phyloP scores from a whole-genome alignment of 2,329 filamentous ascomycete genomes.

The Venturia carpophila region DNA sequence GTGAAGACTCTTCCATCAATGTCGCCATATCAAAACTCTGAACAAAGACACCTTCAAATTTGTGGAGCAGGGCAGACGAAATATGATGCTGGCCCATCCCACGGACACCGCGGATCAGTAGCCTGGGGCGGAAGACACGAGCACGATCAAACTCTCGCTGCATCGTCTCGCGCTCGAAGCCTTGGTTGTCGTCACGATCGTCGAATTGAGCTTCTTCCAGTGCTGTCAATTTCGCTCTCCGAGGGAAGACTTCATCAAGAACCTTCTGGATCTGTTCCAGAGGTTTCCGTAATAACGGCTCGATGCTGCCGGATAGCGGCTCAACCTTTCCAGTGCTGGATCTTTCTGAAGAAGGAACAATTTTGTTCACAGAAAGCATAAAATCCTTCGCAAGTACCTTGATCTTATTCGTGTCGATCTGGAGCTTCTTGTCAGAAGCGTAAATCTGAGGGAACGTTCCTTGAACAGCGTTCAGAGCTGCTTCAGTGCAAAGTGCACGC shows the following conservation, averaged over 20 bases:
- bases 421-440: slow-evolving; percentile 75
- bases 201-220: slow-evolving; percentile 93
- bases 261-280: slow-evolving; percentile 60
- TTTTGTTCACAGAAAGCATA: slow-evolving; percentile 93
- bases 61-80: slow-evolving; percentile 73
- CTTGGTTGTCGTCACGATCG: slow-evolving; percentile 70
- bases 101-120: slow-evolving; percentile 70
- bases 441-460: slow-evolving; percentile 96
- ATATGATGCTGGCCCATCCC: slow-evolving; percentile 96
- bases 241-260: slow-evolving; percentile 71
- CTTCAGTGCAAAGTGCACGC: slow-evolving; percentile 89
- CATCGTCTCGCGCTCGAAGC: slow-evolving; percentile 76
- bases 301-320: slow-evolving; percentile 69
- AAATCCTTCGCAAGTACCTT: slow-evolving; percentile 88
- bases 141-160: slow-evolving; percentile 69
- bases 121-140: slow-evolving; percentile 77
- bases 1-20: slow-evolving; percentile 60
- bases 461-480: slow-evolving; percentile 90
- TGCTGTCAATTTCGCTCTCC: slow-evolving; percentile 71
- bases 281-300: slow-evolving; percentile 70
- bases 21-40: slow-evolving; percentile 90
- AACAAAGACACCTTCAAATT: slow-evolving; percentile 89
- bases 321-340: slow-evolving; percentile 78
- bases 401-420: slow-evolving; percentile 80
- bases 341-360: slow-evolving; percentile 88